These are phyloP conservation scores for Hanseniaspora valbyensis DNA, from an alignment of 805 yeast genomes.

Conservation along the genomic window DNA sequence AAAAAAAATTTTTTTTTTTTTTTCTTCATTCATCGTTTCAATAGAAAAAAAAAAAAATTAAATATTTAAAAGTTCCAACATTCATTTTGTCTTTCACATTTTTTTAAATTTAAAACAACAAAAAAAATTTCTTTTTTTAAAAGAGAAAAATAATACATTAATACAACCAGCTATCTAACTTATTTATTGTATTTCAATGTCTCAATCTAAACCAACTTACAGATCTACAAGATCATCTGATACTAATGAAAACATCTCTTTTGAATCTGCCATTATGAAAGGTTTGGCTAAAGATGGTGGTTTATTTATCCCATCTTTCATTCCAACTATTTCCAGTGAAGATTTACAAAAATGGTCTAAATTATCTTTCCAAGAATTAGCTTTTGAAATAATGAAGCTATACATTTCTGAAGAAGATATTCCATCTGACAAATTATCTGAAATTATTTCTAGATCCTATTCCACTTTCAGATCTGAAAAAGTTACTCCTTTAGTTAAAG, in stretches of 20 bases:
- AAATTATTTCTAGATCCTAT: constrained; percentile 60
- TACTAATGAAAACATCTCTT: constrained; percentile 41
- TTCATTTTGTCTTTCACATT: no score
- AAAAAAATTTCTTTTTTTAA: no score
- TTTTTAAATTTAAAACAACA: background rate
- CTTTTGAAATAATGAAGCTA: constrained; percentile 71
- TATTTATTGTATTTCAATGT: no score
- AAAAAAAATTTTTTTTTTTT: no score
- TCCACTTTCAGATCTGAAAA: constrained; percentile 79
- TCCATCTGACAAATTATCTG: constrained; percentile 52
- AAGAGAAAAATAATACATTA: background rate
- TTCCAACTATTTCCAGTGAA: constrained; percentile 52
- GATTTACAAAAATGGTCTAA: constrained; percentile 59
- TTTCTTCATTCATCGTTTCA: no score
- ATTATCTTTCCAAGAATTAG: constrained; percentile 72
- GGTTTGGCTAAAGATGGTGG: constrained; percentile 98
- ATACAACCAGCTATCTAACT: no score
- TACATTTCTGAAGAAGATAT: constrained; percentile 69
- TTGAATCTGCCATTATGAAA: constrained; percentile 72
- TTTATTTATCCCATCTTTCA: constrained; percentile 71
- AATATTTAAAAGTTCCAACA: no score
- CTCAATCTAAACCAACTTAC: constrained; percentile 40
- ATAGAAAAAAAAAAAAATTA: no score
- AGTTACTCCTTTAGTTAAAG: constrained; percentile 67
- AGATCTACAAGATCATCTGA: constrained; percentile 67